These are phyloP conservation scores for Botrytis hyacinthi DNA, from an alignment of 2,329 filamentous ascomycete species.

Conservation along the genomic window DNA sequence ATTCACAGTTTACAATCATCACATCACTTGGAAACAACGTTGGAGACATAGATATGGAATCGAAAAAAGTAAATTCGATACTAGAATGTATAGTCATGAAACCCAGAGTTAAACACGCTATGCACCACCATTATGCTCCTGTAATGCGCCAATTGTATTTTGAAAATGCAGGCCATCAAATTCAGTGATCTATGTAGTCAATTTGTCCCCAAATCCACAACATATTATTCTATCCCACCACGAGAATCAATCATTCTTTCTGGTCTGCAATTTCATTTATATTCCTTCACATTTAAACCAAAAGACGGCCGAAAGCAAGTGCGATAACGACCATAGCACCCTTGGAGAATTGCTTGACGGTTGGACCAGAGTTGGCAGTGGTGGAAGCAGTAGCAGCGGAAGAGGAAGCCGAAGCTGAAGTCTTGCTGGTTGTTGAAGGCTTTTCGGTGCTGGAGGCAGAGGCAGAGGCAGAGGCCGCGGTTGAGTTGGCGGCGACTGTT, in stretches of 20 bases:
- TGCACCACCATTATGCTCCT: constrained; percentile 14
- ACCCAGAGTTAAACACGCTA: constrained; percentile 8
- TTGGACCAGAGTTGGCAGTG: constrained; percentile 10
- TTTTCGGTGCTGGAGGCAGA: not conserved
- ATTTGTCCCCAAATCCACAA: constrained; percentile 1
- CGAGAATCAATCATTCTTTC: not conserved
- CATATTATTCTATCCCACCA: constrained; percentile 2
- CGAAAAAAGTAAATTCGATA: not conserved
- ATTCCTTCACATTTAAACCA: not conserved
- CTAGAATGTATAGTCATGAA: constrained; percentile 11
- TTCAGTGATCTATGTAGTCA: constrained; percentile 2
- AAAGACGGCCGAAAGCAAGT: constrained; percentile 16
- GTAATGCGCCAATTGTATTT: constrained; percentile 1
- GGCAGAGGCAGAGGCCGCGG: not conserved
- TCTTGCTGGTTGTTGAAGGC: constrained; percentile 1
- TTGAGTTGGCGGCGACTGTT: not conserved
- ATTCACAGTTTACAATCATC: not conserved
- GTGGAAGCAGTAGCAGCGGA: constrained; percentile 7
- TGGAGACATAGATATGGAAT: not conserved
- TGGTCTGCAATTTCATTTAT: not conserved
- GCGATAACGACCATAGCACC: constrained; percentile 17
- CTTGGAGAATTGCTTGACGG: constrained; percentile 18
- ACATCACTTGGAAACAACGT: not conserved
- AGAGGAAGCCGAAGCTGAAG: constrained; percentile 3
- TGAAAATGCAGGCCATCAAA: not conserved